Base-by-base conservation (phyloP, 768 basidiomycete species). In the Tylopilus sp. region DNA sequence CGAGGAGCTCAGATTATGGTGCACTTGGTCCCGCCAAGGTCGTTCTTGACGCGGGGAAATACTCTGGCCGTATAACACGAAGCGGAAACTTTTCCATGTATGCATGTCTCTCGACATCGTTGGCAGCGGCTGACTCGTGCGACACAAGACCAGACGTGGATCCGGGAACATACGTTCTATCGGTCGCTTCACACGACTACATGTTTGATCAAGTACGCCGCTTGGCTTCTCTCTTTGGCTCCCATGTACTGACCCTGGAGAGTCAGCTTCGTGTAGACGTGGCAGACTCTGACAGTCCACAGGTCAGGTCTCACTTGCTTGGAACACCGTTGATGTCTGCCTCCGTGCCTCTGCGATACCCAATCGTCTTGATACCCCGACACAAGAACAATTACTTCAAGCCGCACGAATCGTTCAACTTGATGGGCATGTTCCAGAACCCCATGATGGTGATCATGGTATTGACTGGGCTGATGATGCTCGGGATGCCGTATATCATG, bases 381-480 rank as follows among this genome's bases (percentile, higher is more conserved):
- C 74, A 76, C 51, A 82, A 76, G 64, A 75, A 82, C 61, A 72
- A 63, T 45, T 92, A 86, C 67, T 91, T 87, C 64, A 74, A 83
- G 26, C 83, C 86, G 24, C 79, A 67, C 29, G 80, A 90, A 66
- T 81, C 83, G 17, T 92, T 92, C 76, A 86, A 86, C 67, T 56
- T 89, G 22, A 50, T 86, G 52, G 81, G 74, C 48, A 90, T 92
- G 86, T 74, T 92, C 62, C 81, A 85, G 52, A 92, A 83, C 64
- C 89, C 89, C 8, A 91, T 92, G 89, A 87, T 88, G 77, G 71
- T 92, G 53, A 77, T 91, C 67, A 87, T 89, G 83, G 76, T 82
- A 28, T 69, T 79, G 57, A 85, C 79, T 41, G 89, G 78, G 33
- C 73, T 70, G 45, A 80, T 89, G 80, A 78, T 87, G 72, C 68